Base-by-base conservation (phyloP, 306 rosid genomes). In the Gynostemma pentaphyllum region DNA sequence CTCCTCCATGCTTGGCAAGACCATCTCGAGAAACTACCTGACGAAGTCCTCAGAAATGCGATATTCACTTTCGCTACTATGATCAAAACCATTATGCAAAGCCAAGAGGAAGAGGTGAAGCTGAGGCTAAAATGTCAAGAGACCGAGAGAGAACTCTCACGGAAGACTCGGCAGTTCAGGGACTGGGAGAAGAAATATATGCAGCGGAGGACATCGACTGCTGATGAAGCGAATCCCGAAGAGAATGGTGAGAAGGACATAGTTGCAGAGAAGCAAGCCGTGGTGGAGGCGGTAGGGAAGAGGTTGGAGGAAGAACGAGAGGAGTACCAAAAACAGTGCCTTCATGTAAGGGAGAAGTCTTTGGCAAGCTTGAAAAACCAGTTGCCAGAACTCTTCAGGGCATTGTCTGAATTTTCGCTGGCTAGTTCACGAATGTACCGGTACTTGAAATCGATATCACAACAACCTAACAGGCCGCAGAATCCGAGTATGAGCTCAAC, bases 341-440 rank as follows among this genome's bases (percentile, higher is more conserved):
- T 42, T 40, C 90, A 86, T 50, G 97, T 88, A 74, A 86, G 99
- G 75, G 89, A 84, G 59, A 94, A 94, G 83, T 78, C 99, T 24
- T 46, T 88, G 52, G 75, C 27, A 23, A 84, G 82, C 76, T 83
- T 94, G 12, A 78, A 72, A 75, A 76, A 62, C 66, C 77, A 82
- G 69, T 71, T 88, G 83, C 99, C 99, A 3, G 94, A 88, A 45
- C 97, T 94, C 64, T 88, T 88, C 56, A 67, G 87, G 79, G 84
- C 84, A 7, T 60, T 94, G 77, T 73, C 72, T 4, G 84, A 66
- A 45, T 94, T 94, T 29, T 67, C 96, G 29, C 48, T 27, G 27
- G 79, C 72, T 16, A 80, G 96, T 73, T 76, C 87, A 39, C 67
- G 71, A 53, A 94, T 88, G 90, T 94, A 84, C 80, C 75, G 64